Evolutionary conservation across 495 filamentous ascomycete genomes (phyloP).

Genomic region (Talaromyces nanjingensis): DNA sequence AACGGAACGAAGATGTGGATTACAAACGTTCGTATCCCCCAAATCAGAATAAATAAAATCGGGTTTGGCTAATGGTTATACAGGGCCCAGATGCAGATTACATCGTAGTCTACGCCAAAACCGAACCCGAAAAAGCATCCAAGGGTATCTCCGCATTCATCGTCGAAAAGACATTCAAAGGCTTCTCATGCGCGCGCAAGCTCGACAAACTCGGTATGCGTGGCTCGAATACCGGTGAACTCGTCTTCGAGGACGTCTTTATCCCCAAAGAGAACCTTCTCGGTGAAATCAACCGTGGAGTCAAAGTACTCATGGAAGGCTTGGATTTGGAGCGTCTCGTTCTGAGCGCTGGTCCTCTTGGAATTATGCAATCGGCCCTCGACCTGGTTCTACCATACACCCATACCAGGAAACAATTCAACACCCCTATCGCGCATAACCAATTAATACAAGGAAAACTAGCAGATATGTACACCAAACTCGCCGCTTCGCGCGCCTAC

Average conservation of each 20-base stretch:
- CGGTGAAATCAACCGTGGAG: constrained; percentile 72
- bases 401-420: constrained; percentile 85
- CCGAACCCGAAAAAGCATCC: constrained; percentile 67
- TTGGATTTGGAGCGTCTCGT: constrained; percentile 92
- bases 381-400: constrained; percentile 86
- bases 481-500: constrained; percentile 72
- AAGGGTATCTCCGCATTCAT: constrained; percentile 96
- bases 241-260: constrained; percentile 89
- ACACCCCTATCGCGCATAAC: constrained; percentile 79
- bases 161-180: constrained; percentile 62
- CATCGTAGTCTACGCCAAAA: constrained; percentile 94
- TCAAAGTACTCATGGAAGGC: constrained; percentile 91
- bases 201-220: constrained; percentile 98
- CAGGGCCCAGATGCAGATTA: constrained; percentile 85
- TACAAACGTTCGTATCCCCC: constrained; percentile 59
- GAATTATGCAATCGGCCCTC: constrained; percentile 88
- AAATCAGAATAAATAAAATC: not conserved
- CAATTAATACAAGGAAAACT: constrained; percentile 91
- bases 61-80: not conserved
- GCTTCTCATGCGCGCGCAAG: constrained; percentile 84
- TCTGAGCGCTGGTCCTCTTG: constrained; percentile 82
- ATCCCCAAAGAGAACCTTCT: constrained; percentile 78
- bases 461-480: constrained; percentile 95
- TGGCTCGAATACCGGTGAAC: constrained; percentile 91
- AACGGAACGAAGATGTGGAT: constrained; percentile 99